phyloP scores from a whole-genome alignment of 2,329 filamentous ascomycete species.

The Ophiocordyceps camponoti-leonardi region DNA sequence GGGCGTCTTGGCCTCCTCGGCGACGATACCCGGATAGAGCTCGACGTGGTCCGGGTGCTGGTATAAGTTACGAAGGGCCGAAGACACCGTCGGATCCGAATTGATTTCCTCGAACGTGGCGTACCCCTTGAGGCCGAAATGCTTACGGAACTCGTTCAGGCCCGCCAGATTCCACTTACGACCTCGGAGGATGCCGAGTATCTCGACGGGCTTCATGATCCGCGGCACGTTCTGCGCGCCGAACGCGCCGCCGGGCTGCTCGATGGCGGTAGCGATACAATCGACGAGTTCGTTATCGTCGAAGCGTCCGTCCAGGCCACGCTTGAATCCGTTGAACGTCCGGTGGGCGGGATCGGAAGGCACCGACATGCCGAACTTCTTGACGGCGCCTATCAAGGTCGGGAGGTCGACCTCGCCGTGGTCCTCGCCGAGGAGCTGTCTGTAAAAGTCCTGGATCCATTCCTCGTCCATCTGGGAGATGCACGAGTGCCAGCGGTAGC shows the following conservation, averaged over 20 bases:
- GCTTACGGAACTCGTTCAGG: conserved; percentile 72
- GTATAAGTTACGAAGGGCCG: conserved; percentile 49
- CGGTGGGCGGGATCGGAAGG: conserved; percentile 52
- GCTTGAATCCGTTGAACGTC: conserved; percentile 47
- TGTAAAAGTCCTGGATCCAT: conserved; percentile 60
- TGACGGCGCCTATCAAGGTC: conserved; percentile 45
- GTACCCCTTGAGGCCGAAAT: conserved; percentile 62
- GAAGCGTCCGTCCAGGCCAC: conserved; percentile 51
- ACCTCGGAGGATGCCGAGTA: conserved; percentile 63
- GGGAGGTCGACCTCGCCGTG: conserved; percentile 37
- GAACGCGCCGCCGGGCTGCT: conserved; percentile 61
- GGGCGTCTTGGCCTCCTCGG: conserved; percentile 57
- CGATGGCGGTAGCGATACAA: conserved; percentile 50
- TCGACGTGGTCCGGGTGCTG: conserved; percentile 68
- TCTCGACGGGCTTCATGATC: conserved; percentile 58
- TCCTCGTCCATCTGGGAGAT: conserved; percentile 56
- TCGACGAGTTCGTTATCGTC: conserved; percentile 60
- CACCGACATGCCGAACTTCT: conserved; percentile 42
- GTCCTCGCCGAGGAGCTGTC: conserved; percentile 35
- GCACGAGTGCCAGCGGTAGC: conserved; percentile 76
- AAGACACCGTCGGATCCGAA: conserved; percentile 52
- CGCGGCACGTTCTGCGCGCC: conserved; percentile 58
- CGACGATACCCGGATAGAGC: conserved; percentile 62
- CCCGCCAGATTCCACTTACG: conserved; percentile 62
- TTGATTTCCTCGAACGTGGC: conserved; percentile 74